Evolutionary conservation across 1,284 basidiomycete species (phyloP).

Genomic region (Boletellus deceptivus): DNA sequence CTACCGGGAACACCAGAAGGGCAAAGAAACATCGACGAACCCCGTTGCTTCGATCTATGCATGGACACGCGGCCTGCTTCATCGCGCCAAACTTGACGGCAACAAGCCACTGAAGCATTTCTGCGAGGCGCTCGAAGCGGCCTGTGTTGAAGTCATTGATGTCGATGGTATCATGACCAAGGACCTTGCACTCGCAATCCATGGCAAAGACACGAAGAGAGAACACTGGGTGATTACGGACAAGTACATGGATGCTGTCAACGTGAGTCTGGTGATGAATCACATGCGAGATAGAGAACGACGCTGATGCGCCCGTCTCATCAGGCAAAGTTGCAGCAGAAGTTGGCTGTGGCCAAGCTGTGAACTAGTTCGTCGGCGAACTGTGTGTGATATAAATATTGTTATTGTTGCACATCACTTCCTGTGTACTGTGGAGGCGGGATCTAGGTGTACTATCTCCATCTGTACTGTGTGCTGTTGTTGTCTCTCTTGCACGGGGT

Average conservation of each 20-base stretch:
- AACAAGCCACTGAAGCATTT: conserved; percentile 79
- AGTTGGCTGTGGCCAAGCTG: conserved; percentile 36
- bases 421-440: conserved; percentile 8
- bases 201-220: conserved; percentile 88
- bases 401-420: conserved; percentile 15
- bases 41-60: conserved; percentile 98
- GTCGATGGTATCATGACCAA: conserved; percentile 92
- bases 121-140: conserved; percentile 79
- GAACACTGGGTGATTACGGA: conserved; percentile 94
- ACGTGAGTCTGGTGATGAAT: conserved; percentile 45
- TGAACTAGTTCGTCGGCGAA: conserved; percentile 13
- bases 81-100: conserved; percentile 90
- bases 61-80: conserved; percentile 94
- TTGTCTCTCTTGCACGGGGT: neutral
- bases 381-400: conserved; percentile 11
- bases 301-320: conserved; percentile 17
- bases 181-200: conserved; percentile 93
- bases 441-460: conserved; percentile 24
- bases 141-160: conserved; percentile 93
- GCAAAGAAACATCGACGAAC: conserved; percentile 95
- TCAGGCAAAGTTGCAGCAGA: conserved; percentile 58
- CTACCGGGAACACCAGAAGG: conserved; percentile 97
- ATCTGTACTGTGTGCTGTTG: conserved; percentile 17
- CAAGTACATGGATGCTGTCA: conserved; percentile 89
- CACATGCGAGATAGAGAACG: neutral